A percentile compares a stretch with the other conserved stretches of the same genome.
Evolutionary conservation across 169 alveolate genomes (phyloP).

Genomic region (Plasmodium billcollinsi): DNA sequence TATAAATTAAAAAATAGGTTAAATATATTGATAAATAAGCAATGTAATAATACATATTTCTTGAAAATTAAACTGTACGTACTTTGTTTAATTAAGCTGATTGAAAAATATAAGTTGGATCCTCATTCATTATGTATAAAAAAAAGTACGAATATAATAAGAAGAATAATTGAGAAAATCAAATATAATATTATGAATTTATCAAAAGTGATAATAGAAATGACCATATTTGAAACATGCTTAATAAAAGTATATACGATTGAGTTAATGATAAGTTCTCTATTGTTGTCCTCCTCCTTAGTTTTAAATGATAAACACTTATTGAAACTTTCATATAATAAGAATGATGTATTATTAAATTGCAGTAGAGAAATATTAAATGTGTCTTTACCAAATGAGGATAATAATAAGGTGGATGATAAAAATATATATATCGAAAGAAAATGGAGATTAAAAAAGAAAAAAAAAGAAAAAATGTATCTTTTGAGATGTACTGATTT

Average conservation of each 20-base stretch:
- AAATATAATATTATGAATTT: slow-evolving; percentile 16
- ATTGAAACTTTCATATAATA: too few relatives aligned
- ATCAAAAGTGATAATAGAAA: not conserved
- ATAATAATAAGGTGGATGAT: too few relatives aligned
- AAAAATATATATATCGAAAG: too few relatives aligned
- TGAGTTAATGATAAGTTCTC: slow-evolving; percentile 27
- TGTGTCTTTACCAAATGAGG: too few relatives aligned
- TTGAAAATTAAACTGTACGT: slow-evolving; percentile 26
- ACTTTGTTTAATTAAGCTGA: slow-evolving; percentile 34
- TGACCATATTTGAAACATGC: slow-evolving; percentile 31
- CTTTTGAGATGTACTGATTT: too few relatives aligned
- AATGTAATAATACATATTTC: slow-evolving; percentile 1
- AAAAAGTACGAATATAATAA: slow-evolving; percentile 12
- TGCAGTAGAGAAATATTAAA: too few relatives aligned
- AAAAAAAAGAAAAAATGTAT: too few relatives aligned
- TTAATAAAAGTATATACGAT: slow-evolving; percentile 45
- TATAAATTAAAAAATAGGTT: slow-evolving; percentile 41
- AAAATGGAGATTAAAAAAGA: too few relatives aligned
- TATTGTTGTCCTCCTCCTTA: slow-evolving; percentile 4
- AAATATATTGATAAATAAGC: slow-evolving; percentile 29
- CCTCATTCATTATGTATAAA: not conserved
- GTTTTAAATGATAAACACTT: not conserved
- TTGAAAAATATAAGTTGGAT: slow-evolving; percentile 30
- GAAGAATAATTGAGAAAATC: slow-evolving; percentile 11
- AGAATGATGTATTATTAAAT: too few relatives aligned